Base-by-base conservation (phyloP, 78 protist genomes). In the Cavenderia fasciculata region DNA sequence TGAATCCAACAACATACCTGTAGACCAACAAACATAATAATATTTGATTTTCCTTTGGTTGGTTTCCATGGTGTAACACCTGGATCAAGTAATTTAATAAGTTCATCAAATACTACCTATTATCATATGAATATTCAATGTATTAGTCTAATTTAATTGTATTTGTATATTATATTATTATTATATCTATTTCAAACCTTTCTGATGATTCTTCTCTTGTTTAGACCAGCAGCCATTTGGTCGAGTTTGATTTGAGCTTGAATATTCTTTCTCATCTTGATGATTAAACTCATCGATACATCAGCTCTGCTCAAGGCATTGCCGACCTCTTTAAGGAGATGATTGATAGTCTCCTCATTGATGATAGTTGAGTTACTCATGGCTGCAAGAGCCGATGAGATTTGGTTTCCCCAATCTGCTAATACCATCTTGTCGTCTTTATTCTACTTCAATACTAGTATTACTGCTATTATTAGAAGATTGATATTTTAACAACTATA, bases 21-120 rank as follows among this genome's bases (percentile, higher is more conserved):
- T 38, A 99, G 96, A 31, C 99, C 99, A 8, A 99, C 99, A 70
- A 98, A 97, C 99, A 99, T 98, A 63, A 99, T 68, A 21, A 99
- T 95, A 70, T 97, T 97, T 38, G 98, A 33, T 61, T 70, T 54
- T 40, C 98, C 97, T 72, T 96, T 96, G 63, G 61, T 82, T 12
- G 98, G 99, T 44, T 47, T 70, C 92, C 76, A 97, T 31, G 99
- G 97, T 57, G 73, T 57, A 14, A 46, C 66, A 8, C 97, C 97
- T 1, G 99, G 99, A 94, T 96, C 97, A 29, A 98, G 74, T 65
- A 98, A 82, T 33, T 51, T 72, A 76, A 92, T 85, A 14, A 98
- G 85, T 63, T 95, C 98, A 14, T 95, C 94, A 68, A 87, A 95
- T n/a, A 97, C 97, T 18, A 92, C 92, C 78, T 59, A 41, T 10